Conservation (phyloP, 2,329 filamentous ascomycete species). For the Atkinsonella texensis region DNA sequence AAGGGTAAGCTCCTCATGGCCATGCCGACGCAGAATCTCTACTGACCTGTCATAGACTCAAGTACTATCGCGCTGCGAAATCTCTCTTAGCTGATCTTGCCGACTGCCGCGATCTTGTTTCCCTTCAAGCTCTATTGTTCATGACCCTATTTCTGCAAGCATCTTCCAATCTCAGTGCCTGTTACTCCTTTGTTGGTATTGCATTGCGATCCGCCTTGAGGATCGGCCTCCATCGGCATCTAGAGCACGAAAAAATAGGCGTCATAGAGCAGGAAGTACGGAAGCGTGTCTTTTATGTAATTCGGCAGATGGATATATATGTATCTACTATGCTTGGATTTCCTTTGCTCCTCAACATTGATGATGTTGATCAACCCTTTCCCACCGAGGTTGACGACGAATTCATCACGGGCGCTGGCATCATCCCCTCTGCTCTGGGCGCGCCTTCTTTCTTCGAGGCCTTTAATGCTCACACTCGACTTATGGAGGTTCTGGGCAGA, state of each 20-base stretch:
- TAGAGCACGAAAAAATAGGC: slow-evolving; percentile 50
- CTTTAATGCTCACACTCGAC: slow-evolving; percentile 51
- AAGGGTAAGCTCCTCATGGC: slow-evolving; percentile 34
- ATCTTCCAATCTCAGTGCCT: slow-evolving; percentile 66
- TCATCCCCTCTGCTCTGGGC: slow-evolving; percentile 42
- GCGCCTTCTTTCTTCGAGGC: slow-evolving; percentile 49
- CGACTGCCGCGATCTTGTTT: slow-evolving; percentile 61
- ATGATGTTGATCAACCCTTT: slow-evolving; percentile 55
- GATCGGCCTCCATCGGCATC: slow-evolving; percentile 64
- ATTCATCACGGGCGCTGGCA: slow-evolving; percentile 48
- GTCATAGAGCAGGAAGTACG: slow-evolving; percentile 52
- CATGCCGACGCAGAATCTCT: slow-evolving; percentile 11
- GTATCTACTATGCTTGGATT: slow-evolving; percentile 57
- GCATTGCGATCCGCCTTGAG: slow-evolving; percentile 64
- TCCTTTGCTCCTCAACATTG: slow-evolving; percentile 48
- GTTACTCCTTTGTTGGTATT: slow-evolving; percentile 71
- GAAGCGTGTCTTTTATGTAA: slow-evolving; percentile 54
- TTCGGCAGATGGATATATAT: slow-evolving; percentile 60
- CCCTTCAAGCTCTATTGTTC: slow-evolving; percentile 64
- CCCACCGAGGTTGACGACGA: slow-evolving; percentile 56
- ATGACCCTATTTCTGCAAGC: slow-evolving; percentile 74
- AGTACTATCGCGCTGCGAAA: slow-evolving; percentile 61
- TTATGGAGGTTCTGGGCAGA: slow-evolving; percentile 53
- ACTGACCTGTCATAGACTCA: slow-evolving; percentile 38
- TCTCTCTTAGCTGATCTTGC: slow-evolving; percentile 52